Evolutionary conservation across 768 basidiomycete species (phyloP), one percentile per base, ranked within the genome.

Genomic region (Psilocybe azurescens): DNA sequence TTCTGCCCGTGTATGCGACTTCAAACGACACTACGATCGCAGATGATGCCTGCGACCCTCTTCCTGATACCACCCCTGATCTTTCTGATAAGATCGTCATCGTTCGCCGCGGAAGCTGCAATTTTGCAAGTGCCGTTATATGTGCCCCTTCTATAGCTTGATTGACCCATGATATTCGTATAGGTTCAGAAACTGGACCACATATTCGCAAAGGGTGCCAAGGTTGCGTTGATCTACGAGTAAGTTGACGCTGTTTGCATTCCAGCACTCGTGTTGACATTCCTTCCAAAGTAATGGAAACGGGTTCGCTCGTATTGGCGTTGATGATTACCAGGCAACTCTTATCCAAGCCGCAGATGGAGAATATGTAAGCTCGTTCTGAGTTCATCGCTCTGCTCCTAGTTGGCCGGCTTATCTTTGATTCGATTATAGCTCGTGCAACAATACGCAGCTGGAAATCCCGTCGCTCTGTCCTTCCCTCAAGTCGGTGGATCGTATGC

Each of bases 31-130:
- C 82, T 2, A 81, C 82, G 3, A 74, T 84, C 36, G 73, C 72
- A 1, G 78, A 85, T 66, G 87, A 89, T 65, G 88, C 86, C 0
- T 93, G 90, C 73, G 69, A 79, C 52, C 77, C 84, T 3, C 76
- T 89, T 0, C 83, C 88, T 4, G 80, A 78, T 56, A 72, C 65
- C 32, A 84, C 83, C 0, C 84, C 85, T 4, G 83, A 90, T 69
- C 78, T 91, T 2, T 80, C 81, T 3, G 67, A 70, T 10, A 84
- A 80, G 55, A 69, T 90, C 13, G 81, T 85, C 13, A 69, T 92
- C 28, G 77, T 90, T 39, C 81, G 85, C 20, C 77, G 86, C 38
- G 89, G 89, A 1, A 79, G 77, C 3, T 90, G 89, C 70, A 74
- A 82, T 1, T 84, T 87, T 54, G 82, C 85, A 54, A 67, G 79